Base-by-base conservation (phyloP, 2,329 filamentous ascomycete genomes). In the Blumeria hordei region DNA sequence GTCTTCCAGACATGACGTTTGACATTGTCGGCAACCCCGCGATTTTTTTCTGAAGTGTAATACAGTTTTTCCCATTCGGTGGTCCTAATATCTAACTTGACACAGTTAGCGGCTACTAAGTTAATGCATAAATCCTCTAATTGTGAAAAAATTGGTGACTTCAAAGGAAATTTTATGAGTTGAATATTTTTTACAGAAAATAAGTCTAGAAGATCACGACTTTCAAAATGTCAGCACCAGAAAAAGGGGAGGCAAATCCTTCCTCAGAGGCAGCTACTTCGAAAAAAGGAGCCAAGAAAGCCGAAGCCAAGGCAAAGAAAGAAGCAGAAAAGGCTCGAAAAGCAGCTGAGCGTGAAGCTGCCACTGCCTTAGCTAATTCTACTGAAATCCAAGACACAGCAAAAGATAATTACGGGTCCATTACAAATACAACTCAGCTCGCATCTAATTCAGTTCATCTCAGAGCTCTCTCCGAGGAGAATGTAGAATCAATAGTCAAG, bases 241-340 rank as follows among this genome's bases (percentile, higher is more conserved):
- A 2, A 39, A 39, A 39, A 39, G 21, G 4, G 21, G 37, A 39
- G 37, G n/a, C 45, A 49, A 28, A n/a, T 49, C 12, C 45, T 12
- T 12, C 8, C 21, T n/a, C 16, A 10, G 16, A 49, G 11, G 57
- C 58, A 56, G 41, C 57, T 56, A 54, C 56, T 44, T 86, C 82
- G 58, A 88, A 93, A 71, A 88, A 81, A 69, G 86, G 80, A 14
- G 71, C 83, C 60, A 93, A 93, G 72, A 94, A 93, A 72, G 81
- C 84, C 49, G 83, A 84, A 62, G 76, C 76, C 59, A 93, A 93
- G 71, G 85, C 88, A 33, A 88, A 88, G 71, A 88, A 90, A 67
- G 88, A 93, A 69, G 85, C 83, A 11, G 75, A 80, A 66, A 93
- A 93, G 69, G 83, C 83, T 63, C 66, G 77, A 66, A 70, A 80